Evolutionary conservation across 257 asterid genomes (phyloP).

Genomic region (Cynanchum wilfordii): DNA sequence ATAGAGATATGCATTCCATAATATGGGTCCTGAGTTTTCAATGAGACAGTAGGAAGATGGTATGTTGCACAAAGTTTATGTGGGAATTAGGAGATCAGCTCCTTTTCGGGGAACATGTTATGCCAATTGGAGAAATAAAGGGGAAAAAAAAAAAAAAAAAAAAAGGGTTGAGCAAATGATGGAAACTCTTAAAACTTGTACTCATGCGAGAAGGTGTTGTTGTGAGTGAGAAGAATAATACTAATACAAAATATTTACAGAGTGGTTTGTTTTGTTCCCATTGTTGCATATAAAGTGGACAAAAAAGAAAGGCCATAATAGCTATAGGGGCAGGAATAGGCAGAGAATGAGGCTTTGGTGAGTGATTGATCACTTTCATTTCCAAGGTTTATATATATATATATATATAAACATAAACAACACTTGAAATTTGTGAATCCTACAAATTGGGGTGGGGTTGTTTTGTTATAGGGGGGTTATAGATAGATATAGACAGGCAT

Average conservation of each 20-base stretch:
- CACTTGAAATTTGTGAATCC: constrained; percentile 3
- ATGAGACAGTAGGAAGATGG: constrained; percentile 13
- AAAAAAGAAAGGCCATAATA: constrained; percentile 13
- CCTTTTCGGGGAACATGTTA: constrained; percentile 43
- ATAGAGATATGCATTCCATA: constrained; percentile 10
- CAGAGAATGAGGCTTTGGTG: background rate
- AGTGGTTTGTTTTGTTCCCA: background rate
- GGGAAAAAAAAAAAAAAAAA: constrained; percentile 25
- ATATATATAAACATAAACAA: background rate
- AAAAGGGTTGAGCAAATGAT: constrained; percentile 22
- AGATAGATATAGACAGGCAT: constrained; percentile 35
- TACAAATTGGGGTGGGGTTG: constrained; percentile 4
- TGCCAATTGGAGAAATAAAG: constrained; percentile 33
- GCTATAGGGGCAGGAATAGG: constrained; percentile 15
- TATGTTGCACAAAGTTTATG: constrained; percentile 13
- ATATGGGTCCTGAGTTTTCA: constrained; percentile 19
- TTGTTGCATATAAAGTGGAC: constrained; percentile 42
- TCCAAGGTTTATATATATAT: background rate
- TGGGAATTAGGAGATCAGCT: constrained; percentile 18
- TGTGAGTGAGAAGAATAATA: constrained; percentile 26
- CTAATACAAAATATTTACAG: too few species aligned
- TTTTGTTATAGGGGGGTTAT: background rate
- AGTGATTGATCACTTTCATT: constrained; percentile 2
- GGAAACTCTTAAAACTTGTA: constrained; percentile 15
- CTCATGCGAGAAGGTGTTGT: constrained; percentile 13